Base-by-base conservation (phyloP, 345 rosid genomes). In the Linum trigynum region DNA sequence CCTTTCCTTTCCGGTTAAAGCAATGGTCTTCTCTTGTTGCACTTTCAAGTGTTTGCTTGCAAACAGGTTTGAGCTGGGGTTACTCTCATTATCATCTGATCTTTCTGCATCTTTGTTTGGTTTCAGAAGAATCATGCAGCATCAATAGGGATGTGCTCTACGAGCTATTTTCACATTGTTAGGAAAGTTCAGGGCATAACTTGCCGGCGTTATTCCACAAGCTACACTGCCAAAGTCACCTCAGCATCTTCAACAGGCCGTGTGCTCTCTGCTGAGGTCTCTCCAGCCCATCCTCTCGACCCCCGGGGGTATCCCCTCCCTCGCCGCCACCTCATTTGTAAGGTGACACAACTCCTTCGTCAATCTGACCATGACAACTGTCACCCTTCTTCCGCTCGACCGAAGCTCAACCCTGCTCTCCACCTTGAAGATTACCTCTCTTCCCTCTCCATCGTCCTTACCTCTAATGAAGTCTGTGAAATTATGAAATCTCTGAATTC, bases 161-260 rank as follows among this genome's bases (percentile, higher is more conserved):
- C 32, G 32, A 23, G 32, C 32, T 23, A 23, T 23, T 23, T 23
- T 23, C 32, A 23, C 32, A 23, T 23, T 23, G 32, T 23, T 23
- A 23, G 32, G 32, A 23, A 23, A 23, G 32, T 23, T 23, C 32
- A 23, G 32, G 32, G 32, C 32, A 23, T 23, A 23, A 23, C 32
- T 23, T 41, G 63, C 65, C 91, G 98, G 48, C 62, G 66, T 63
- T 91, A 75, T 57, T 86, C 85, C 16, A 89, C 98, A 48, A 87
- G 82, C 57, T 92, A 85, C 72, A 75, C 84, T 2, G 97, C 91
- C 51, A 90, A 81, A 67, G 79, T 92, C 11, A 88, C 87, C 59
- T 92, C 98, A 59, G 68, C 87, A 7, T 88, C 94, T 64, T 74
- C 91, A 7, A 75, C 88, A 15, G 98, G 98, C 32, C 79, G 90